A percentile compares a stretch with the other conserved stretches of the same genome.
These are phyloP conservation scores for Geranomyces michiganensis DNA, from an alignment of 192 early-diverging fungal genomes.

Conservation along the genomic window DNA sequence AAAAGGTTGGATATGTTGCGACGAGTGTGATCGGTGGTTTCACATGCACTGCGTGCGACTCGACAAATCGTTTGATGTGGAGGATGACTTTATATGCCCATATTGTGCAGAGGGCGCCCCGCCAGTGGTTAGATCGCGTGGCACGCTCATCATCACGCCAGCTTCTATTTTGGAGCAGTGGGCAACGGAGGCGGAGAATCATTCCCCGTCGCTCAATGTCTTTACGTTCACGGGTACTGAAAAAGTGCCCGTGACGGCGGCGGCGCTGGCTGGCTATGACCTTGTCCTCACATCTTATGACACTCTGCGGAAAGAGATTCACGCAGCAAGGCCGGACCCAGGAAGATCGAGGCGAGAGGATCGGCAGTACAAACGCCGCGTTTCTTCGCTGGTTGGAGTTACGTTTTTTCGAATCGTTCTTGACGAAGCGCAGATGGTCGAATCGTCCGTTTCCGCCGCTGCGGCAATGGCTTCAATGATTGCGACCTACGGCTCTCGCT, in stretches of 20 bases:
- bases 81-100: background rate
- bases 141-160: conserved; percentile 71
- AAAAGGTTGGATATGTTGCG: background rate
- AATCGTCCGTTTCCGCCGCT: conserved; percentile 48
- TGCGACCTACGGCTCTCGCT: conserved; percentile 55
- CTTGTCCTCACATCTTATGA: conserved; percentile 67
- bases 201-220: conserved; percentile 52
- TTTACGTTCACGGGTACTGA: conserved; percentile 48
- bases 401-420: conserved; percentile 65
- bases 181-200: conserved; percentile 55
- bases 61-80: background rate
- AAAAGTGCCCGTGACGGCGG: conserved; percentile 2
- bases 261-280: conserved; percentile 45
- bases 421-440: conserved; percentile 74
- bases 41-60: conserved; percentile 3
- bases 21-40: conserved; percentile 16
- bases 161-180: conserved; percentile 67
- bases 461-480: conserved; percentile 60
- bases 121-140: conserved; percentile 6
- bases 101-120: background rate
- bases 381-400: conserved; percentile 49
- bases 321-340: conserved; percentile 39
- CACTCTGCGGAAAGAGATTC: conserved; percentile 56
- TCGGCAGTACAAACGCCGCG: conserved; percentile 41
- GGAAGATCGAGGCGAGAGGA: conserved; percentile 47